Evolutionary conservation across 2,329 filamentous ascomycete species (phyloP).

Genomic region (Pseudogymnoascus pannorum): DNA sequence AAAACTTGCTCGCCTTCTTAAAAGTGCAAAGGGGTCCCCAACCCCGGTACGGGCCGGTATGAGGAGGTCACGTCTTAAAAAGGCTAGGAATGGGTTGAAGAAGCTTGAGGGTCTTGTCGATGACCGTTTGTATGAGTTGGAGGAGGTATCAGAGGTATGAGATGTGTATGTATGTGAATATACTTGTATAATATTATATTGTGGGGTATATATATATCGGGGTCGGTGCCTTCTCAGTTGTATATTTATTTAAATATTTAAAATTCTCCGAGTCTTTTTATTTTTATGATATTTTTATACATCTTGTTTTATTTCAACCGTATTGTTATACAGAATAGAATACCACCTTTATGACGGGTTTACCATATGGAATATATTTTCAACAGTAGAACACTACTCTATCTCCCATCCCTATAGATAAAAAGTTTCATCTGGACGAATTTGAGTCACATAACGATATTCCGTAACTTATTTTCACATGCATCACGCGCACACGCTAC

Average conservation of each 20-base stretch:
- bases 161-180: not conserved
- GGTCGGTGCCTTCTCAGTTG: not conserved
- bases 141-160: not conserved
- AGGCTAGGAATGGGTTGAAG: not conserved
- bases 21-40: not conserved
- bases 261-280: too few species aligned
- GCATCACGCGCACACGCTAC: conserved; percentile 2
- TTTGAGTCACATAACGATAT: not conserved
- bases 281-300: not conserved
- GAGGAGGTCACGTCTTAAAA: not conserved
- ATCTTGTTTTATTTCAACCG: not conserved
- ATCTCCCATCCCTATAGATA: not conserved
- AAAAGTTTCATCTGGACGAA: not conserved
- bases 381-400: not conserved
- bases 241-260: not conserved
- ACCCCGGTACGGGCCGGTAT: not conserved
- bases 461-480: not conserved
- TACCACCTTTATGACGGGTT: not conserved
- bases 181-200: conserved; percentile 1
- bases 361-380: not conserved
- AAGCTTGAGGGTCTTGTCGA: not conserved
- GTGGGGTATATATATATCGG: not conserved
- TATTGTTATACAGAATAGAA: not conserved
- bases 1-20: not conserved
- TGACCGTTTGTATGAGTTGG: not conserved